A percentile compares a stretch with the other conserved stretches of the same genome.
Evolutionary conservation across 352 stramenopile genomes (phyloP).

Genomic region (Phytopythium vexans): DNA sequence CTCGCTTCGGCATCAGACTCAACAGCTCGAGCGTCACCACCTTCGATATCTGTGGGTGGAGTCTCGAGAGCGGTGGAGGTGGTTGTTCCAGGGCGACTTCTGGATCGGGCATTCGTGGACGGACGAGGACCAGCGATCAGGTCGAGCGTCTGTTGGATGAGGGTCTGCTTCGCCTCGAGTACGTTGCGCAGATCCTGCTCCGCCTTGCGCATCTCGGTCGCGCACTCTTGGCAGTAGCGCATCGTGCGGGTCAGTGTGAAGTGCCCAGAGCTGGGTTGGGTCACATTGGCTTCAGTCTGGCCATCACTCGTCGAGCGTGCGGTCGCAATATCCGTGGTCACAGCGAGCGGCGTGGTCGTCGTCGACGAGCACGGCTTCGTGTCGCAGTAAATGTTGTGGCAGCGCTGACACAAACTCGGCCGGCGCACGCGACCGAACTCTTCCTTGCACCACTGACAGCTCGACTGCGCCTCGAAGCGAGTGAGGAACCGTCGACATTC

Average conservation of each 20-base stretch:
- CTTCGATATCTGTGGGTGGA: not conserved
- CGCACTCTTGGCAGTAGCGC: conserved; percentile 77
- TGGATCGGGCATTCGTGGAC: conserved; percentile 8
- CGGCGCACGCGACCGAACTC: conserved; percentile 59
- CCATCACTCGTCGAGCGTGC: too few relatives aligned
- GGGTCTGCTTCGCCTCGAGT: conserved; percentile 55
- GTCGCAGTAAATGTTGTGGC: conserved; percentile 77
- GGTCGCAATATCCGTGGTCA: not conserved
- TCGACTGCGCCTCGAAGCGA: conserved; percentile 54
- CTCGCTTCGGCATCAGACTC: not conserved
- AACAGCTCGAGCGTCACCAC: not conserved
- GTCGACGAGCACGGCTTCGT: conserved; percentile 70
- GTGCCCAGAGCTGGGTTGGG: not conserved
- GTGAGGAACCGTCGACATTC: conserved; percentile 57
- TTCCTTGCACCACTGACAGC: conserved; percentile 80
- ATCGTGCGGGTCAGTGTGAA: conserved; percentile 19
- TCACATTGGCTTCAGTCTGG: too few relatives aligned
- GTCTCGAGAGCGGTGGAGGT: conserved; percentile 1
- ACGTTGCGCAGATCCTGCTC: conserved; percentile 64
- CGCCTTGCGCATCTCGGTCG: conserved; percentile 61
- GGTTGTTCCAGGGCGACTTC: conserved; percentile 7
- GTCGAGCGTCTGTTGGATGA: conserved; percentile 47
- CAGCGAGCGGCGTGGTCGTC: conserved; percentile 4
- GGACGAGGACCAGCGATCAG: conserved; percentile 15
- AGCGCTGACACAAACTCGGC: conserved; percentile 75